Percentiles rank a stretch among this genome's conserved stretches.
phyloP scores from a whole-genome alignment of 1,284 basidiomycete genomes.

The Volvariella surrecta region DNA sequence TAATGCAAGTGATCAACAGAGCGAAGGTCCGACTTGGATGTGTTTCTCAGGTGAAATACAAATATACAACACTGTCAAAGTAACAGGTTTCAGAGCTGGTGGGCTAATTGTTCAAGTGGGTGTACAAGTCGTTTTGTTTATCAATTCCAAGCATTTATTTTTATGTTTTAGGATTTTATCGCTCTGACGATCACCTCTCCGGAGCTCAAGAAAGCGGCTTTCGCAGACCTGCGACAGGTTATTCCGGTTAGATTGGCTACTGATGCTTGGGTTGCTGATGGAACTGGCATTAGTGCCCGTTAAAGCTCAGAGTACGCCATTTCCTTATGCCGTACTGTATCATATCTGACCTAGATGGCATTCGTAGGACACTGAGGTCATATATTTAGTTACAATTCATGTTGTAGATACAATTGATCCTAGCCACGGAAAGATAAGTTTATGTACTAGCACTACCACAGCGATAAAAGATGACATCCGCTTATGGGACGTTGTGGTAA shows the following conservation, averaged over 20 bases:
- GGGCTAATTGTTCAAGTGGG: conserved; percentile 56
- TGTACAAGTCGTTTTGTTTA: neutral
- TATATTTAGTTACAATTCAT: too few species aligned
- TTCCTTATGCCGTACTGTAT: too few species aligned
- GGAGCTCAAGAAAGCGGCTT: conserved; percentile 44
- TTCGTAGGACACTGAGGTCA: too few species aligned
- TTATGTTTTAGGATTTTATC: conserved; percentile 5
- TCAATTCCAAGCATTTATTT: neutral
- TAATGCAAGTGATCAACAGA: too few species aligned
- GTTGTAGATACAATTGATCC: too few species aligned
- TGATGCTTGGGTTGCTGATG: conserved; percentile 45
- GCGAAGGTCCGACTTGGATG: conserved; percentile 49
- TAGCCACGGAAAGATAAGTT: too few species aligned
- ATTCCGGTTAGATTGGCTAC: conserved; percentile 62
- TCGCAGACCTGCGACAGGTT: conserved; percentile 47
- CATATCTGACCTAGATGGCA: too few species aligned
- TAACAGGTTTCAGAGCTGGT: conserved; percentile 54
- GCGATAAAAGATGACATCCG: too few species aligned
- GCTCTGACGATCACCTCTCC: conserved; percentile 39
- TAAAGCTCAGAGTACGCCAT: too few species aligned
- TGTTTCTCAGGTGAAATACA: conserved; percentile 54
- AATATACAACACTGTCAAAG: conserved; percentile 36
- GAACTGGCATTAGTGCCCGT: conserved; percentile 23
- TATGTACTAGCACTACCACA: too few species aligned
- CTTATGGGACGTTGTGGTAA: too few species aligned